phyloP scores from a whole-genome alignment of 2,329 filamentous ascomycete genomes.

The Fusarium liriodendri region DNA sequence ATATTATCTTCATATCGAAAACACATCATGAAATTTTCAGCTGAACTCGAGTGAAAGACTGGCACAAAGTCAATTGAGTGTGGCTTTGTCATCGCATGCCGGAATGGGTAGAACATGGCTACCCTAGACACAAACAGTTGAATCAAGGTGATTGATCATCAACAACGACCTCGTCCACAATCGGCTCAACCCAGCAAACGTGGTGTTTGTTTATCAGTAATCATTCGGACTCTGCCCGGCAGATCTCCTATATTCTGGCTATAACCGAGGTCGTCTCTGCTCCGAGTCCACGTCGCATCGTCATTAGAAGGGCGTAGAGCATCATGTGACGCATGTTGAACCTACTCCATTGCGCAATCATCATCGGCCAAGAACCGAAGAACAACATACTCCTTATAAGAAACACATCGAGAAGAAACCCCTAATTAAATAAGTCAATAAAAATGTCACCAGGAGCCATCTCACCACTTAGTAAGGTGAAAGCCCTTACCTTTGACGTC shows the following conservation, averaged over 20 bases:
- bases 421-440: not conserved
- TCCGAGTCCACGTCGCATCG: not conserved
- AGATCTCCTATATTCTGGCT: not conserved
- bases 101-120: not conserved
- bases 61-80: not conserved
- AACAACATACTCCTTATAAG: not conserved
- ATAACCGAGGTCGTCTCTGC: not conserved
- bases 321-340: constrained; percentile 35
- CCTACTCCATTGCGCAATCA: not conserved
- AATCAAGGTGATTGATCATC: not conserved
- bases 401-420: not conserved
- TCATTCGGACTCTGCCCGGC: not conserved
- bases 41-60: not conserved
- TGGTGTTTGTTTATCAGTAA: not conserved
- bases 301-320: constrained; percentile 25
- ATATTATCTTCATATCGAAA: not conserved
- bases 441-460: constrained; percentile 41
- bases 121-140: constrained; percentile 5
- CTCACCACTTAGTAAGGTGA: constrained; percentile 51
- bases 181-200: not conserved
- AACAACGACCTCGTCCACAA: not conserved
- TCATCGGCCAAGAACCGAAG: not conserved
- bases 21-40: too few species aligned
- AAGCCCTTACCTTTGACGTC: constrained; percentile 78
- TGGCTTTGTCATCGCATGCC: not conserved